phyloP scores from a whole-genome alignment of 345 rosid species.

The Adansonia digitata region DNA sequence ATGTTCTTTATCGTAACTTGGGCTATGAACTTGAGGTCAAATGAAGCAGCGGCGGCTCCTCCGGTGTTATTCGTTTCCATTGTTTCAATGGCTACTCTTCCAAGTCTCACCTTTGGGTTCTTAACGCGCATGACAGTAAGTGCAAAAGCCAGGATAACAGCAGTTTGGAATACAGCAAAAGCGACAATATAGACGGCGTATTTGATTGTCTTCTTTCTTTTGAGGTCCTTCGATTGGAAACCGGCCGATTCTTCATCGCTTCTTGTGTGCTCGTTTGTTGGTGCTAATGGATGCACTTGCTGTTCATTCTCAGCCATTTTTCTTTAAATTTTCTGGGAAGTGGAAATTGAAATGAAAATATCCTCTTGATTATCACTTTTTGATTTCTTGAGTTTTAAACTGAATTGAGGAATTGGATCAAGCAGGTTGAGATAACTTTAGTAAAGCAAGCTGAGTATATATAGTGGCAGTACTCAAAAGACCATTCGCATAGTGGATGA shows the following conservation, averaged over 20 bases:
- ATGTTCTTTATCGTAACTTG: slow-evolving; percentile 29
- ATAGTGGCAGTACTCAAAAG: too few relatives aligned
- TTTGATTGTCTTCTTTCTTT: not conserved
- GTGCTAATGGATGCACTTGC: slow-evolving; percentile 1
- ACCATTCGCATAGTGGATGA: not conserved
- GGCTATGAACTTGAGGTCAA: slow-evolving; percentile 22
- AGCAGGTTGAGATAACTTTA: not conserved
- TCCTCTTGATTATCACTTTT: not conserved
- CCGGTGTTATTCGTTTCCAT: not conserved
- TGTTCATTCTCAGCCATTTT: not conserved
- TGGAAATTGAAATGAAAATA: not conserved
- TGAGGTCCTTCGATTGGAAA: not conserved
- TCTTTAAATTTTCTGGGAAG: not conserved
- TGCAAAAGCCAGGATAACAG: slow-evolving; percentile 1
- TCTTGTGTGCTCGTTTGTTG: not conserved
- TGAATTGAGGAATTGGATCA: not conserved
- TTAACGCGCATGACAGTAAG: not conserved
- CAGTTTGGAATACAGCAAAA: slow-evolving; percentile 5
- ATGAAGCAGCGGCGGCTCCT: slow-evolving; percentile 15
- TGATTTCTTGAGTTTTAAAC: not conserved
- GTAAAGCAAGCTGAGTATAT: not conserved
- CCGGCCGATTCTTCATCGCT: not conserved
- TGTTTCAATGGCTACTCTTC: not conserved
- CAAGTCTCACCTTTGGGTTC: not conserved
- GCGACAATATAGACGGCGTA: not conserved